Evolutionary conservation across 129 eudicot genomes (phyloP).

Genomic region (Helianthus tuberosus): DNA sequence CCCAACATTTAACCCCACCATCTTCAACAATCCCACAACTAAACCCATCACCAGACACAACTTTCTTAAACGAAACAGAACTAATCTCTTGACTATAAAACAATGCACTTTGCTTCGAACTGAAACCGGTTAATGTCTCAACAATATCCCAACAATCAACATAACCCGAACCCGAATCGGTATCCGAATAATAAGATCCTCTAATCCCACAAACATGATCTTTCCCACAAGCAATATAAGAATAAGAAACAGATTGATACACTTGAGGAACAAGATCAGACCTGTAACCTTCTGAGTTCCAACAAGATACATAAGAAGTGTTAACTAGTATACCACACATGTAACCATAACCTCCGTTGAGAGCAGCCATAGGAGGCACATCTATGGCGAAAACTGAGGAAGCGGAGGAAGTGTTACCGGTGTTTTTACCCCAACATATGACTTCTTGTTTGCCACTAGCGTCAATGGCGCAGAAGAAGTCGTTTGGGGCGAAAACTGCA

Average conservation of each 20-base stretch:
- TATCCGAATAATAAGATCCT: slow-evolving; percentile 72
- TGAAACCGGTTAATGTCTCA: slow-evolving; percentile 27
- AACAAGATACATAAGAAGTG: slow-evolving; percentile 77
- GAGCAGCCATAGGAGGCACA: slow-evolving; percentile 82
- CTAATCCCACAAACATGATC: slow-evolving; percentile 86
- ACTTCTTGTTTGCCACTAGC: slow-evolving; percentile 90
- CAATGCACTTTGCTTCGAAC: slow-evolving; percentile 58
- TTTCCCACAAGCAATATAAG: slow-evolving; percentile 75
- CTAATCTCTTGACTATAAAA: slow-evolving; percentile 54
- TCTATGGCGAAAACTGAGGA: slow-evolving; percentile 36
- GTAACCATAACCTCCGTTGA: slow-evolving; percentile 77
- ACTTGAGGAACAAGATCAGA: slow-evolving; percentile 69
- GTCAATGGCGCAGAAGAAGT: slow-evolving; percentile 91
- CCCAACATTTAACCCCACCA: slow-evolving; percentile 82
- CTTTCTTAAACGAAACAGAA: slow-evolving; percentile 41
- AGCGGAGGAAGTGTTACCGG: slow-evolving; percentile 34
- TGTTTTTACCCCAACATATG: slow-evolving; percentile 76
- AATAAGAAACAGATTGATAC: slow-evolving; percentile 49
- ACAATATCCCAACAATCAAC: slow-evolving; percentile 96
- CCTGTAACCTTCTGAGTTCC: slow-evolving; percentile 48
- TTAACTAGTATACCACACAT: slow-evolving; percentile 81
- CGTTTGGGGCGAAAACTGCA: slow-evolving; percentile 65
- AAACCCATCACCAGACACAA: slow-evolving; percentile 93
- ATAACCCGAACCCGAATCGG: slow-evolving; percentile 48
- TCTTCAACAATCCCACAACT: slow-evolving; percentile 67